phyloP scores from a whole-genome alignment of 495 filamentous ascomycete genomes.

The Pseudoneurospora amorphoporcata region DNA sequence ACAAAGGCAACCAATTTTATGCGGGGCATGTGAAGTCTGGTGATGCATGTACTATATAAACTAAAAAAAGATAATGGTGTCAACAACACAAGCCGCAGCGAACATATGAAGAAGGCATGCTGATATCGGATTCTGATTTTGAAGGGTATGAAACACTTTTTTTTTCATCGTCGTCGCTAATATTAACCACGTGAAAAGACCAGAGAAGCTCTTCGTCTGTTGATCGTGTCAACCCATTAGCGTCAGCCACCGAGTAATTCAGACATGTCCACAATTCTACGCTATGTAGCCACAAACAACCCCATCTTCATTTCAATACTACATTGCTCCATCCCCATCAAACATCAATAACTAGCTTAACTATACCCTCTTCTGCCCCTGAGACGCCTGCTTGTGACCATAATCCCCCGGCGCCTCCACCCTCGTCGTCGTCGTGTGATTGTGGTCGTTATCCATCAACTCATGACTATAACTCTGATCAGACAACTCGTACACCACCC shows the following conservation, averaged over 20 bases:
- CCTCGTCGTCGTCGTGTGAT: not conserved
- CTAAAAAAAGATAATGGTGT: not conserved
- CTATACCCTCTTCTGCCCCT: not conserved
- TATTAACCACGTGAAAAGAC: not conserved
- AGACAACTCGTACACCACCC: slow-evolving; percentile 23
- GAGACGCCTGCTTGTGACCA: not conserved
- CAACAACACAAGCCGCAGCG: not conserved
- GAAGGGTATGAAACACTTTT: not conserved
- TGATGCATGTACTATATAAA: not conserved
- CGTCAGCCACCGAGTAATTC: not conserved
- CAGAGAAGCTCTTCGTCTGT: not conserved
- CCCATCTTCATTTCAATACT: not conserved
- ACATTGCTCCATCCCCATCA: not conserved
- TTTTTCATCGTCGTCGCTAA: not conserved
- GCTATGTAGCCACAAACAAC: not conserved
- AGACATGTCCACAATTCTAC: not conserved
- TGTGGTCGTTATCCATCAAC: slow-evolving; percentile 10
- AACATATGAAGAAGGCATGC: not conserved
- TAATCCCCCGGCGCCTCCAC: not conserved
- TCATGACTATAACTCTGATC: slow-evolving; percentile 21
- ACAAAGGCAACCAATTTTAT: not conserved
- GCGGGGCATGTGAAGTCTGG: not conserved
- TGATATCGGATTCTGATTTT: not conserved
- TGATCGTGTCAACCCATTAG: not conserved
- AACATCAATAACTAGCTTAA: not conserved